Conservation (phyloP, 192 early-diverging fungal species). For the Geranomyces variabilis region DNA sequence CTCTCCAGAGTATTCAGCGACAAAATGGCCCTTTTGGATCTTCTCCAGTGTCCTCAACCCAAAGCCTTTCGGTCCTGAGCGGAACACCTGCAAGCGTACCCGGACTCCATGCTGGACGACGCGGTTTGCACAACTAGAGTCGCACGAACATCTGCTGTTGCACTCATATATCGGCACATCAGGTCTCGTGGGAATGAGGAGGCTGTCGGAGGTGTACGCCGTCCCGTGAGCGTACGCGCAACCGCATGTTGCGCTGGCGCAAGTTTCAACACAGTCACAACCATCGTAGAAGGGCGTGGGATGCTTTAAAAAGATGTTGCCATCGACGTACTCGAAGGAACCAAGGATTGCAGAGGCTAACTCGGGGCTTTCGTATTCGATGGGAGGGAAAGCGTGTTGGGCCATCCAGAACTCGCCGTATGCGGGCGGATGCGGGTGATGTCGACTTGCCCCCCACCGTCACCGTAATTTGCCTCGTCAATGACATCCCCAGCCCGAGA, state of each 20-base stretch:
- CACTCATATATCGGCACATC: conserved; percentile 46
- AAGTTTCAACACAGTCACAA: conserved; percentile 2
- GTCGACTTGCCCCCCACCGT: too few species aligned
- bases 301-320: neutral
- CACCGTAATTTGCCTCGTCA: too few species aligned
- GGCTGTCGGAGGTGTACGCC: neutral
- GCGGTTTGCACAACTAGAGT: conserved; percentile 34
- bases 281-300: conserved; percentile 18
- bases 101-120: conserved; percentile 35
- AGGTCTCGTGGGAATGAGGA: neutral
- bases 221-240: neutral
- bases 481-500: too few species aligned
- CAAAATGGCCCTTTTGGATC: conserved; percentile 31
- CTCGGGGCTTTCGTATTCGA: too few species aligned
- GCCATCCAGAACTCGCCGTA: too few species aligned
- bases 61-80: conserved; percentile 16
- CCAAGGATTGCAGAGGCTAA: too few species aligned
- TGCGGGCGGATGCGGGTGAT: too few species aligned
- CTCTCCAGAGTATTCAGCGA: conserved; percentile 46
- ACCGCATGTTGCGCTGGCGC: neutral
- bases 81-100: conserved; percentile 12
- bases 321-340: neutral
- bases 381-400: too few species aligned
- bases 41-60: conserved; percentile 8
- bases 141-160: conserved; percentile 42